A percentile compares a stretch with the other conserved stretches of the same genome.
Evolutionary conservation across 2,329 filamentous ascomycete species (phyloP).

Genomic region (Microthyrium microscopicum): DNA sequence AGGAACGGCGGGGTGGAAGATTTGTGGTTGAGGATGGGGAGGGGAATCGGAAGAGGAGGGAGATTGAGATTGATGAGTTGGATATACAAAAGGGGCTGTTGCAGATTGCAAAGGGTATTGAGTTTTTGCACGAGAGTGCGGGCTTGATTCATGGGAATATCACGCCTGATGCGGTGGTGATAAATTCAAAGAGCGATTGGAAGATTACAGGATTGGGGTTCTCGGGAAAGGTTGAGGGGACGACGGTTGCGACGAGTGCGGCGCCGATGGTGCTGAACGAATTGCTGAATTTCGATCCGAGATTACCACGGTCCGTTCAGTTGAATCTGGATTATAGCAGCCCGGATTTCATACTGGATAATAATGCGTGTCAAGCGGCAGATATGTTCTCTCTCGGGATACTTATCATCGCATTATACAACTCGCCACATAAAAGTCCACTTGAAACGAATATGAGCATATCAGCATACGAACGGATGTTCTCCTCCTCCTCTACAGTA

Average conservation of each 20-base stretch:
- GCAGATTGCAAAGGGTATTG: slow-evolving; percentile 82
- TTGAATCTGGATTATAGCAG: slow-evolving; percentile 86
- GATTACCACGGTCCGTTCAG: slow-evolving; percentile 68
- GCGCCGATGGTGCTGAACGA: slow-evolving; percentile 69
- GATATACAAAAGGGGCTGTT: slow-evolving; percentile 94
- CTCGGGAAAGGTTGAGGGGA: slow-evolving; percentile 62
- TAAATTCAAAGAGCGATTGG: slow-evolving; percentile 60
- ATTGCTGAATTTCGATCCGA: slow-evolving; percentile 67
- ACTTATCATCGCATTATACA: slow-evolving; percentile 78
- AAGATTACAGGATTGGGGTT: slow-evolving; percentile 93
- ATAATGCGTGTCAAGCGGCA: slow-evolving; percentile 63
- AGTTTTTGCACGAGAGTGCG: slow-evolving; percentile 91
- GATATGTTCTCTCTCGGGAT: slow-evolving; percentile 92
- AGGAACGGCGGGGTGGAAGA: slow-evolving; percentile 56
- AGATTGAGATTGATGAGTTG: slow-evolving; percentile 87
- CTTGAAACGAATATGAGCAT: slow-evolving; percentile 66
- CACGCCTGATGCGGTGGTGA: slow-evolving; percentile 80
- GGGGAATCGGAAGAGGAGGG: slow-evolving; percentile 48
- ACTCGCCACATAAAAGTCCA: slow-evolving; percentile 81
- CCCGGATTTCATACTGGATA: slow-evolving; percentile 87
- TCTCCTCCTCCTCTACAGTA: slow-evolving; percentile 60
- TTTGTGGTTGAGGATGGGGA: slow-evolving; percentile 69
- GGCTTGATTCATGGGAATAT: slow-evolving; percentile 87
- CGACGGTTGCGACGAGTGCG: slow-evolving; percentile 57
- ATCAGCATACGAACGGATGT: slow-evolving; percentile 70